Base-by-base conservation (phyloP, 768 basidiomycete species). In the Mycena sanguinolenta region DNA sequence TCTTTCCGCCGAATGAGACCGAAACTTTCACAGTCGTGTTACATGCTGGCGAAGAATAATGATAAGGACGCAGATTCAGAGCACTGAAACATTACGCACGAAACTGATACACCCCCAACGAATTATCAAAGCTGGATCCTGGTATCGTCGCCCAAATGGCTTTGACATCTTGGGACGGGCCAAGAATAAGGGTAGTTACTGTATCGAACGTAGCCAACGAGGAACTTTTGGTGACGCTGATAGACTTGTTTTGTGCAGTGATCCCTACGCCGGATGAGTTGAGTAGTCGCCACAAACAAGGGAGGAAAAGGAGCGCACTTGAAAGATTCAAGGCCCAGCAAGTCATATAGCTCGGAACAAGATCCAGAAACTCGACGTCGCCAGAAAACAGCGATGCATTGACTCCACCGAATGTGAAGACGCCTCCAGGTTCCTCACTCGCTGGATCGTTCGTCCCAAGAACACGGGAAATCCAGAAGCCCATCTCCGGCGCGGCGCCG, bases 141-240 rank as follows among this genome's bases (percentile, higher is more conserved):
- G 62, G 62, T 36, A 63, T 54, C 0, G 62, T 52, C 25, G 62
- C 62, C 12, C 42, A 63, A 28, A 63, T 63, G 10, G 62, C 62
- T 14, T 32, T 17, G 1, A 63, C 62, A 36, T 63, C 61, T 27
- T 21, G 34, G 23, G 39, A 50, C 14, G 62, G 62, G 23, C 62
- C 62, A 27, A 9, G 19, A 17, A 63, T 63, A 28, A 16, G 25
- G 27, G 53, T 25, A 23, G 17, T 17, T 3, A 16, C 42, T 12
- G 62, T 54, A 54, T 63, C 62, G 62, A 63, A 63, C 62, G 30
- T 54, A 23, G 62, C 52, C 34, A 54, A 39, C 62, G 62, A 54
- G 50, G 50, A 49, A 27, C 54, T 63, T 13, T 9, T 50, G 25
- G 62, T 32, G n/a, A 55, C 55, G 38, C 13, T 30, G 23, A 65